A percentile compares a stretch with the other conserved stretches of the same genome.
These are phyloP conservation scores for Solanum chaucha DNA, from an alignment of 257 asterid genomes.

Conservation along the genomic window DNA sequence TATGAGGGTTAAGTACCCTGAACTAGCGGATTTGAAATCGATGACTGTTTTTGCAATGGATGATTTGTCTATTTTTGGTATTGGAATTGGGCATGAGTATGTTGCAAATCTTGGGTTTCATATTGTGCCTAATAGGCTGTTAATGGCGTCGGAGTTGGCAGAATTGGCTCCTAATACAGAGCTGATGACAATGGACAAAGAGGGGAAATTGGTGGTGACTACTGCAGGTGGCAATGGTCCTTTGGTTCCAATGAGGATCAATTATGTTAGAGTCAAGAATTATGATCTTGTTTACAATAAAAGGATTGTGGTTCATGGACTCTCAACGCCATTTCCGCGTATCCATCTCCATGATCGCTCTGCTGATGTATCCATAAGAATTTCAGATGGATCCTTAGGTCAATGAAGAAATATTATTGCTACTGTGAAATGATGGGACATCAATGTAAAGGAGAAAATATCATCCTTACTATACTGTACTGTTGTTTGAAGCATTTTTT, in stretches of 20 bases:
- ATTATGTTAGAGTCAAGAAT: constrained; percentile 39
- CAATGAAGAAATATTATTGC: background rate
- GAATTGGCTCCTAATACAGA: constrained; percentile 24
- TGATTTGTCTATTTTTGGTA: constrained; percentile 51
- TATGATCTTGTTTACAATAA: constrained; percentile 45
- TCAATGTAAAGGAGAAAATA: background rate
- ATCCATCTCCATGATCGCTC: constrained; percentile 4
- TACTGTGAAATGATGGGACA: background rate
- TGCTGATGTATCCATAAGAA: background rate
- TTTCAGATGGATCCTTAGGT: background rate
- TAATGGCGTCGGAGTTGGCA: constrained; percentile 42
- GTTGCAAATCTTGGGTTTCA: constrained; percentile 49
- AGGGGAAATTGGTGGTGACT: constrained; percentile 54
- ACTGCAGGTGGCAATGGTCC: constrained; percentile 50
- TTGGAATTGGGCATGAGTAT: constrained; percentile 47
- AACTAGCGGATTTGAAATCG: constrained; percentile 32
- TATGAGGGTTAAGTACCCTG: constrained; percentile 43
- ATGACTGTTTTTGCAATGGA: constrained; percentile 71
- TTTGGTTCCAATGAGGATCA: constrained; percentile 56
- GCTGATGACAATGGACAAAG: constrained; percentile 47
- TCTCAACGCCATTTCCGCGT: constrained; percentile 41
- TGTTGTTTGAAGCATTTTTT: background rate
- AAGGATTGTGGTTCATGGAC: constrained; percentile 64
- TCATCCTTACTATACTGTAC: background rate
- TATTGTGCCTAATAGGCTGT: constrained; percentile 45